Evolutionary conservation across 1,139 yeast species (phyloP), one percentile per base, ranked within the genome.

Genomic region (Yamadazyma aaseri): DNA sequence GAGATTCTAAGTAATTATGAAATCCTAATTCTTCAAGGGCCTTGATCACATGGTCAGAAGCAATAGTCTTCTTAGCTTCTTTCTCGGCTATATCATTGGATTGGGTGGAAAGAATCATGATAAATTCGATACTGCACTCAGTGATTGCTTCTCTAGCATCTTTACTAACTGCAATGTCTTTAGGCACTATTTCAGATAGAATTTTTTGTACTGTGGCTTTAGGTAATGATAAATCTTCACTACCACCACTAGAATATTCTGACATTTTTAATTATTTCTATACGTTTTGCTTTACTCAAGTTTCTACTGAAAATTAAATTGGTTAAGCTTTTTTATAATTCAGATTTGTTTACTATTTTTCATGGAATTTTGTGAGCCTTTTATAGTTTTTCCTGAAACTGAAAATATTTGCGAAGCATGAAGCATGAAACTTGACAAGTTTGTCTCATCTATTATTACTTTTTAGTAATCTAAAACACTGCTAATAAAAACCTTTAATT

Each of bases 61-160:
- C 96, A 34, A 92, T 92, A 6, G 99, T 92, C 61, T 92, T 94
- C 60, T 92, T 92, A 33, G 95, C 83, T 55, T 92, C 98, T 51
- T 85, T 85, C 53, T 92, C 98, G 1, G 98, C 97, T 46, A 92
- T 87, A 46, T 94, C 98, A 53, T 94, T 90, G 41, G 94, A 85
- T 60, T 89, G 96, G 3, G 96, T 86, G 9, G 96, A 85, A 33
- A 92, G 67, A 44, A 92, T 87, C 95, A 92, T 92, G 40, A 94
- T 84, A 55, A 92, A 92, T 60, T 89, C 97, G 38, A 92, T 89
- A 51, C 97, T 90, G 57, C 97, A 89, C 56, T 92, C 97, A 29
- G 95, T 92, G 30, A 92, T 76, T 35, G 96, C 95, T 55, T 92
- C 98, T 42, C 97, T 71, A 5, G 97, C 96, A 46, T 92, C 98